Conservation (phyloP, 768 basidiomycete species). For the Trametes elegans region DNA sequence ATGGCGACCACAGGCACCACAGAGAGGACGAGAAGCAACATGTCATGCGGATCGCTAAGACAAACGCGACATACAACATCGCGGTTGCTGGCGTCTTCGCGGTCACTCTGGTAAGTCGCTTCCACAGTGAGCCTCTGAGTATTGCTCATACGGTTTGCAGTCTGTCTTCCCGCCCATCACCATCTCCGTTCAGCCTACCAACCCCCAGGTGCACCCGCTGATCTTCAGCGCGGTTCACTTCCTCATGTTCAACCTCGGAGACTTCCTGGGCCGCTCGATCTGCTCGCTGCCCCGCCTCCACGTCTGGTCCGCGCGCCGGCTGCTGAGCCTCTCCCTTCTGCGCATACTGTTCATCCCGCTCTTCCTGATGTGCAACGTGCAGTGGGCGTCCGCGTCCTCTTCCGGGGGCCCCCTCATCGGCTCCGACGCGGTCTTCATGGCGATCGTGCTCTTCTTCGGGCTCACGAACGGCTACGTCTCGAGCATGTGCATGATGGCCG, state of each 20-base stretch:
- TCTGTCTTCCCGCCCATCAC: slow-evolving; percentile 88
- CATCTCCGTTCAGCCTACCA: slow-evolving; percentile 66
- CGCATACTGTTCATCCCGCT: slow-evolving; percentile 84
- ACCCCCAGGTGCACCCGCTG: slow-evolving; percentile 68
- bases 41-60: slow-evolving; percentile 53
- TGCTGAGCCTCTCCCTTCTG: slow-evolving; percentile 60
- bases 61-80: slow-evolving; percentile 68
- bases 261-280: slow-evolving; percentile 65
- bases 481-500: slow-evolving; percentile 78
- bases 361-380: slow-evolving; percentile 87
- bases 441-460: slow-evolving; percentile 72
- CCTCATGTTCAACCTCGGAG: slow-evolving; percentile 70
- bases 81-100: slow-evolving; percentile 75
- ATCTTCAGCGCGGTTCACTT: slow-evolving; percentile 81
- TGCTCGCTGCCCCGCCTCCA: slow-evolving; percentile 65
- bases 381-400: slow-evolving; percentile 34
- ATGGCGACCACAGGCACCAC: slow-evolving; percentile 18
- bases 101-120: slow-evolving; percentile 66
- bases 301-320: slow-evolving; percentile 64
- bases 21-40: slow-evolving; percentile 39
- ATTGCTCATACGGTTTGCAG: slow-evolving; percentile 37
- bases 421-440: slow-evolving; percentile 76
- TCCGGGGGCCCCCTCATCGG: slow-evolving; percentile 48
- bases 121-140: neutral
- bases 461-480: slow-evolving; percentile 78